Conservation (phyloP, 345 rosid genomes). For the Chamaenerion angustifolium region DNA sequence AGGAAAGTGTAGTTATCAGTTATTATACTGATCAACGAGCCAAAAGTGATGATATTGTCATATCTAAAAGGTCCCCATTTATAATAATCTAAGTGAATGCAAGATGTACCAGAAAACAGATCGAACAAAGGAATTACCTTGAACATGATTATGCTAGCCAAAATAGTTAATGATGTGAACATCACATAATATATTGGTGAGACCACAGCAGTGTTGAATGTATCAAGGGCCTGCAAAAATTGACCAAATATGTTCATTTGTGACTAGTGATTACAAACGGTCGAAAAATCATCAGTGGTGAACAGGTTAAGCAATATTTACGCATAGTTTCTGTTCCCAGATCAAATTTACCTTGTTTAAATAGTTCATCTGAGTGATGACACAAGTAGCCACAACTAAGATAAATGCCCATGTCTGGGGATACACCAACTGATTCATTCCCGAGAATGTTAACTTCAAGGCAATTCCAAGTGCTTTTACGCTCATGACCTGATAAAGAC, state of each 20-base stretch:
- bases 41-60: background rate
- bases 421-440: conserved; percentile 55
- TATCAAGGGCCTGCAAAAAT: conserved; percentile 73
- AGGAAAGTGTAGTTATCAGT: too few relatives aligned
- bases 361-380: conserved; percentile 65
- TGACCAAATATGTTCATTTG: background rate
- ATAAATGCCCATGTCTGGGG: conserved; percentile 63
- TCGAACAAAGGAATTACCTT: conserved; percentile 33
- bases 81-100: background rate
- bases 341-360: conserved; percentile 64
- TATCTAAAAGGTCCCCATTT: too few relatives aligned
- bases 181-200: conserved; percentile 87
- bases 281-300: background rate
- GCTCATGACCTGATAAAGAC: conserved; percentile 56
- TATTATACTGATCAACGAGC: background rate
- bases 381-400: conserved; percentile 44
- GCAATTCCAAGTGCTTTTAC: conserved; percentile 78
- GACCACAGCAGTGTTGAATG: conserved; percentile 82
- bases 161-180: conserved; percentile 76
- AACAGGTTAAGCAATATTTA: background rate
- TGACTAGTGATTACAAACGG: background rate
- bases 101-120: background rate
- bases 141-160: conserved; percentile 89
- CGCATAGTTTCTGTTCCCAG: too few relatives aligned
- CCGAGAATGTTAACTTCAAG: conserved; percentile 56